Conservation (phyloP, 2,329 filamentous ascomycete species). For the Venturia carpophila region DNA sequence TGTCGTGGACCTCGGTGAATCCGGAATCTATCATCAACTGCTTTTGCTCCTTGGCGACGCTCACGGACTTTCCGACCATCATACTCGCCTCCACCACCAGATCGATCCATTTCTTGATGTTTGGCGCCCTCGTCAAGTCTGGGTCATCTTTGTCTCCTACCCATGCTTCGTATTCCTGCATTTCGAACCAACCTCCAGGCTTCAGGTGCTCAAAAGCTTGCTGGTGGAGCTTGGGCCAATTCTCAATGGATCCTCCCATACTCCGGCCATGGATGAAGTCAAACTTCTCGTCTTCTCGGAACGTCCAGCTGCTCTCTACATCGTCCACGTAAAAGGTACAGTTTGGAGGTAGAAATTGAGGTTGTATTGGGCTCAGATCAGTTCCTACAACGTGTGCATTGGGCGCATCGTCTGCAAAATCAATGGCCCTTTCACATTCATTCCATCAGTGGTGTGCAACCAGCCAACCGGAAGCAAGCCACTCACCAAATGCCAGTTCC, state of each 20-base stretch:
- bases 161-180: slow-evolving; percentile 26
- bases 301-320: slow-evolving; percentile 52
- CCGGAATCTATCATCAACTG: slow-evolving; percentile 35
- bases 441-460: slow-evolving; percentile 20
- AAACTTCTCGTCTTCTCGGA: slow-evolving; percentile 32
- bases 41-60: slow-evolving; percentile 17
- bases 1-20: slow-evolving; percentile 38
- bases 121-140: slow-evolving; percentile 18
- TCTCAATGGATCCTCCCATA: slow-evolving; percentile 46
- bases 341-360: slow-evolving; percentile 45
- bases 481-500: slow-evolving; percentile 17
- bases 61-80: slow-evolving; percentile 15
- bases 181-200: slow-evolving; percentile 25
- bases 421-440: slow-evolving; percentile 26
- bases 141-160: slow-evolving; percentile 7
- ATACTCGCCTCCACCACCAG: not conserved
- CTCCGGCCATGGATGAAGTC: slow-evolving; percentile 51
- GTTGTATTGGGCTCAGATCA: slow-evolving; percentile 33
- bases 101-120: slow-evolving; percentile 11
- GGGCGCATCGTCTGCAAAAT: slow-evolving; percentile 32
- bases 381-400: slow-evolving; percentile 29
- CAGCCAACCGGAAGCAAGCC: not conserved
- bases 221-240: slow-evolving; percentile 45
- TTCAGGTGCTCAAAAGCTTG: slow-evolving; percentile 31
- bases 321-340: slow-evolving; percentile 53